These are phyloP conservation scores for Arabidopsis lyrata DNA, from an alignment of 441 rosid genomes.

Conservation along the genomic window DNA sequence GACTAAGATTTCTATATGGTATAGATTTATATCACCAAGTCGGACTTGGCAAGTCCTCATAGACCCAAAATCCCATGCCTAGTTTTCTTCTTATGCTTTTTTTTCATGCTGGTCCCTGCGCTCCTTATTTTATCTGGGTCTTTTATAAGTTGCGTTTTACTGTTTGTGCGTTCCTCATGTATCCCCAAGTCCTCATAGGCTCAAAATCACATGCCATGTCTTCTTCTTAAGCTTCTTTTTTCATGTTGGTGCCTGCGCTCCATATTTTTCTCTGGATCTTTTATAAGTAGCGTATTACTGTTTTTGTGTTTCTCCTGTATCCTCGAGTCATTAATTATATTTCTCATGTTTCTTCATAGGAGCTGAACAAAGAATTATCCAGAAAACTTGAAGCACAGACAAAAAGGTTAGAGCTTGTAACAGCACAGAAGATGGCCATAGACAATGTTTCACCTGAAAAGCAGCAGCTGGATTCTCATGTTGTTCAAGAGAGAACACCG, in stretches of 20 bases:
- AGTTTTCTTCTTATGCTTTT: conserved; percentile 9
- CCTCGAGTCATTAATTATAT: conserved; percentile 4
- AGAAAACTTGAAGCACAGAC: conserved; percentile 91
- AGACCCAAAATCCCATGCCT: background rate
- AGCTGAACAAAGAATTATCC: conserved; percentile 81
- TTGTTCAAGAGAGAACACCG: conserved; percentile 59
- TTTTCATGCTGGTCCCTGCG: background rate
- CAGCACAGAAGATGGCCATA: conserved; percentile 79
- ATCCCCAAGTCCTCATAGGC: background rate
- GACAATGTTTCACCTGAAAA: conserved; percentile 58
- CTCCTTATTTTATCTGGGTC: background rate
- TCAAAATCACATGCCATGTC: background rate
- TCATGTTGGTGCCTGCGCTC: background rate
- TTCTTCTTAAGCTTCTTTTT: background rate
- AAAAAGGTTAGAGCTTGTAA: conserved; percentile 91
- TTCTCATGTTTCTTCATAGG: conserved; percentile 56
- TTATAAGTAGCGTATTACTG: background rate
- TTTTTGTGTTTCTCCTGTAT: conserved; percentile 22
- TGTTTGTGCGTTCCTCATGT: conserved; percentile 19
- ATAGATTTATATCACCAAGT: background rate
- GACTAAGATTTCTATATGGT: background rate
- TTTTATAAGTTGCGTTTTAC: background rate
- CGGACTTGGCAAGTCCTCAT: background rate
- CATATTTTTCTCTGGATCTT: background rate
- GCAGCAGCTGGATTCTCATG: conserved; percentile 59